phyloP scores from a whole-genome alignment of 345 rosid genomes.

The Adansonia digitata region DNA sequence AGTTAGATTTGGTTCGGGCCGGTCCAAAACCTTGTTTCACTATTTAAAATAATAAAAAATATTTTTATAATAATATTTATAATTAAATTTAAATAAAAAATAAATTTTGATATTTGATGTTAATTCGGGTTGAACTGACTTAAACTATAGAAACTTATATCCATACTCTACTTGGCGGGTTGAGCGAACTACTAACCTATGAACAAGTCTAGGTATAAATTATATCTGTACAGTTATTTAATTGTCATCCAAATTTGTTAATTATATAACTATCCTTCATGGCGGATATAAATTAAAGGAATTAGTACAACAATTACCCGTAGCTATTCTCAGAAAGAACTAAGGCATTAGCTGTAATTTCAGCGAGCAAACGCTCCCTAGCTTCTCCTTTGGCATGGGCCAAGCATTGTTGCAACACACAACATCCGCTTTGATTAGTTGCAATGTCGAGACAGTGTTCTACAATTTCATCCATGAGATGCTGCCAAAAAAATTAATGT shows the following conservation, averaged over 20 bases:
- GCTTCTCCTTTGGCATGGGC: slow-evolving; percentile 6
- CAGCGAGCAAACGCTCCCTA: slow-evolving; percentile 20
- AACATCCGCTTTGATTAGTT: slow-evolving; percentile 37
- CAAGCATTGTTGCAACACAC: slow-evolving; percentile 33
- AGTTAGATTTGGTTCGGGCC: no score
- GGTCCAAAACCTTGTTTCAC: no score
- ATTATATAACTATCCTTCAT: not conserved
- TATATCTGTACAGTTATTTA: no score
- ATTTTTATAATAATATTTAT: no score
- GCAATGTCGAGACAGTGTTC: slow-evolving; percentile 29
- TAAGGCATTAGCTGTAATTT: slow-evolving; percentile 23
- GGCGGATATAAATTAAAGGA: not conserved
- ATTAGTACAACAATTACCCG: slow-evolving; percentile 38
- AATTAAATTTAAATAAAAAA: no score
- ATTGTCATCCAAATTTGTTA: not conserved
- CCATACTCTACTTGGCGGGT: no score
- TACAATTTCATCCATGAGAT: slow-evolving; percentile 21
- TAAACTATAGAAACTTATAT: no score
- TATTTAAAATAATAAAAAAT: no score
- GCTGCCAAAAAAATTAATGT: slow-evolving; percentile 14
- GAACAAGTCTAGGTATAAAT: no score
- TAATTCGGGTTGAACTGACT: no score
- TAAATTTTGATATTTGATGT: no score
- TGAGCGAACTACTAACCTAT: no score
- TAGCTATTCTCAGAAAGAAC: slow-evolving; percentile 27